A percentile compares a stretch with the other conserved stretches of the same genome.
These are phyloP conservation scores for Teunomyces lycoperdinae DNA, from an alignment of 805 yeast species.

Conservation along the genomic window DNA sequence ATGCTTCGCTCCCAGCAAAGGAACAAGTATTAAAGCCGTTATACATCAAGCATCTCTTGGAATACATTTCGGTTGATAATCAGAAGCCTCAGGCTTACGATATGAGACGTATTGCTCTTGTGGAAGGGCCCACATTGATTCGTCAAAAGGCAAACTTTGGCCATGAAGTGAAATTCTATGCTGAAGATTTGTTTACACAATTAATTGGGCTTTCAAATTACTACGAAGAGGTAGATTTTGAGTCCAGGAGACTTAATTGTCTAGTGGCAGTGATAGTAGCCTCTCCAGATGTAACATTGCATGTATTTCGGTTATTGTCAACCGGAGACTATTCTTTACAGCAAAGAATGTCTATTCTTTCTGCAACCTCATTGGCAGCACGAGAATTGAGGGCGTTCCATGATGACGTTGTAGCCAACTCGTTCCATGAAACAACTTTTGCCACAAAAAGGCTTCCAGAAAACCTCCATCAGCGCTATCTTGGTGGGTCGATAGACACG, in stretches of 20 bases:
- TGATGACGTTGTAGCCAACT: conserved; percentile 45
- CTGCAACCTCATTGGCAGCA: conserved; percentile 68
- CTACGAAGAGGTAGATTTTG: conserved; percentile 58
- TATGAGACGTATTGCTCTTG: conserved; percentile 49
- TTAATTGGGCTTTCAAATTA: conserved; percentile 56
- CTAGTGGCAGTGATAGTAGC: conserved; percentile 63
- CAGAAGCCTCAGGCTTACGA: conserved; percentile 47
- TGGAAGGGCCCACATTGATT: conserved; percentile 55
- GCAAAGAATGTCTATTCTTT: conserved; percentile 66
- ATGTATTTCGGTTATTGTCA: conserved; percentile 48
- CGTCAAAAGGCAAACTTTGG: conserved; percentile 61
- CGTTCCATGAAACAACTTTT: conserved; percentile 26
- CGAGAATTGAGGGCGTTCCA: conserved; percentile 65
- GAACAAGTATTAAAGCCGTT: conserved; percentile 49
- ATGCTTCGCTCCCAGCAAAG: conserved; percentile 39
- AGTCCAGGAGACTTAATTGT: conserved; percentile 60
- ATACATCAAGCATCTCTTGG: conserved; percentile 69
- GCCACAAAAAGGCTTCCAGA: conserved; percentile 46
- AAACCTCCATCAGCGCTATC: conserved; percentile 44
- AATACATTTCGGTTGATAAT: conserved; percentile 48
- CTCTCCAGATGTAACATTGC: conserved; percentile 41
- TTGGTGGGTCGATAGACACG: conserved; percentile 12
- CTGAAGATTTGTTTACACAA: conserved; percentile 49
- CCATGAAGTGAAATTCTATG: conserved; percentile 57
- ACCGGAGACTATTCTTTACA: conserved; percentile 80